Evolutionary conservation across 352 stramenopile species (phyloP), one percentile per base, ranked within the genome.

Genomic region (Globisporangium paddicum): DNA sequence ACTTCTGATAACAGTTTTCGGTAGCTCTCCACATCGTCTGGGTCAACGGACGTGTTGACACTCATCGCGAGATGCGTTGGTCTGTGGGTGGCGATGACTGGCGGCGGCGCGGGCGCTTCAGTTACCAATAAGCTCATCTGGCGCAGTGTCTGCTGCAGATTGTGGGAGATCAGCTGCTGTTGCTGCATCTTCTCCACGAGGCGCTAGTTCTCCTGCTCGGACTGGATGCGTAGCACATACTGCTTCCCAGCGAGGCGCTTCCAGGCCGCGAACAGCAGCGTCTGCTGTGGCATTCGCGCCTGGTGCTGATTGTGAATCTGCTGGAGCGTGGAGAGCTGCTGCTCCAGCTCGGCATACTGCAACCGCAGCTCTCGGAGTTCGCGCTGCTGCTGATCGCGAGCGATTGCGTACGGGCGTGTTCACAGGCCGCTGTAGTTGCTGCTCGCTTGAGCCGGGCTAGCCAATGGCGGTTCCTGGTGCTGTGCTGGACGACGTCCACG

Each of bases 191-290:
- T 45, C 21, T 46, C 19, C 6, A 21, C 44, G 19, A 62, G 55
- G 4, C 44, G 30, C 34, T n/a, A 23, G 21, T 62, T 62, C 21
- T 62, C 45, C 5, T 19, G 23, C 16, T 62, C 55, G 2, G 55
- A n/a, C 38, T 30, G 18, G 2, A 16, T 35, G 8, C 55, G 55
- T 8, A 45, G 34, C 14, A 30, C 32, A 4, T 55, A 23, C 18
- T 54, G 55, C 8, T 19, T 30, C 45, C 47, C n/a, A 13, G 44
- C 42, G 25, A 62, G 55, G 26, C 25, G n/a, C n/a, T 30, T 34
- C 55, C 55, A 55, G 3, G 41, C 16, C 19, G 53, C 53, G 25
- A 50, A 3, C 5, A 42, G 53, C 26, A 59, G 41, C 23, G n/a
- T 21, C 25, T 58, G 26, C 13, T 35, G 37, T 21, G 49, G 14